Percentiles rank a stretch among this genome's conserved stretches.
Evolutionary conservation across 352 stramenopile genomes (phyloP).

Genomic region (Globisporangium parvum): DNA sequence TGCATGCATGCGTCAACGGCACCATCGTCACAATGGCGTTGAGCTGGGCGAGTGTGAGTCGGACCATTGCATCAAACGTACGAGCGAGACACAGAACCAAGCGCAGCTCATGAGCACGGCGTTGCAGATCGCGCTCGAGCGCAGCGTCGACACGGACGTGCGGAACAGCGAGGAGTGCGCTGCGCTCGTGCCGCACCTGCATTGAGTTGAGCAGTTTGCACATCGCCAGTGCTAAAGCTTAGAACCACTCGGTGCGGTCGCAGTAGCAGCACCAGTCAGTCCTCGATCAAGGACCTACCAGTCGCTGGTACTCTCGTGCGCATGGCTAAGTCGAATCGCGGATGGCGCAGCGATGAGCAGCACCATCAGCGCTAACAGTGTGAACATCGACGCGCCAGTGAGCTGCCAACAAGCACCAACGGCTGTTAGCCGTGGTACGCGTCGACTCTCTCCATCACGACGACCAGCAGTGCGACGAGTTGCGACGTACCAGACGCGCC

Average conservation of each 20-base stretch:
- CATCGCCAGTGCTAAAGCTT: neutral
- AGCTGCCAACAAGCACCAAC: conserved; percentile 17
- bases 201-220: neutral
- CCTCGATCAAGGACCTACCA: conserved; percentile 22
- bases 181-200: conserved; percentile 2
- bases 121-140: conserved; percentile 29
- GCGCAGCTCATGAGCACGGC: conserved; percentile 34
- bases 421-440: neutral
- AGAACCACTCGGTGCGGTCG: too few relatives aligned
- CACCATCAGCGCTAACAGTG: conserved; percentile 25
- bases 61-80: conserved; percentile 11
- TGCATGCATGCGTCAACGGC: too few relatives aligned
- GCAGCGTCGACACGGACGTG: conserved; percentile 20
- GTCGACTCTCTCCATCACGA: neutral
- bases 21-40: too few relatives aligned
- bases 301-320: conserved; percentile 23
- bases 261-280: too few relatives aligned
- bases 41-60: too few relatives aligned
- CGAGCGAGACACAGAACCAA: conserved; percentile 51
- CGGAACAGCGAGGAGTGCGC: conserved; percentile 14
- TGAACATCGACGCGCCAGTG: conserved; percentile 20
- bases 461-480: too few relatives aligned
- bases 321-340: conserved; percentile 31
- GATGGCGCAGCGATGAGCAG: conserved; percentile 39
- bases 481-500: conserved; percentile 18